A percentile compares a stretch with the other conserved stretches of the same genome.
Evolutionary conservation across 176 grass and related monocot species (phyloP).

Genomic region (Cymbopogon citratus): DNA sequence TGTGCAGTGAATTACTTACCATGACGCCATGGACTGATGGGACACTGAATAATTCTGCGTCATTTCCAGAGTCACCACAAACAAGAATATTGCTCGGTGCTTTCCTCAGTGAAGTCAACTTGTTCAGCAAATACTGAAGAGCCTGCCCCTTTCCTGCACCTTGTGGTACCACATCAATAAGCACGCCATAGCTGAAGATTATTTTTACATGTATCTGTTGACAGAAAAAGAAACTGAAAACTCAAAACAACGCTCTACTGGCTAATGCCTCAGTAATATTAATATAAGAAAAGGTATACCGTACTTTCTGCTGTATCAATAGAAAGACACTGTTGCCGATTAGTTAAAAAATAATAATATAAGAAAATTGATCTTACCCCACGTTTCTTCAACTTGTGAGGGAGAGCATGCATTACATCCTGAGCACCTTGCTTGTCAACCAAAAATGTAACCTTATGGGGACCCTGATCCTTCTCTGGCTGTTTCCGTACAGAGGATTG

Average conservation of each 20-base stretch:
- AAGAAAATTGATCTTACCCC: constrained; percentile 28
- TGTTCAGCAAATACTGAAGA: constrained; percentile 77
- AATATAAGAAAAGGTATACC: background rate
- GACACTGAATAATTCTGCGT: constrained; percentile 68
- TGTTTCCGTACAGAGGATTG: constrained; percentile 19
- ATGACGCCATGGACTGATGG: constrained; percentile 66
- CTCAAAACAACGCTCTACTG: background rate
- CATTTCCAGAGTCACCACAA: constrained; percentile 78
- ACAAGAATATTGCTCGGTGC: constrained; percentile 58
- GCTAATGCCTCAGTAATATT: background rate
- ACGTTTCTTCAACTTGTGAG: constrained; percentile 42
- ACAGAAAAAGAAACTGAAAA: background rate
- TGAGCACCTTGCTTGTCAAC: constrained; percentile 49
- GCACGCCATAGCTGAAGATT: constrained; percentile 62
- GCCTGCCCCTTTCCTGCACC: constrained; percentile 77
- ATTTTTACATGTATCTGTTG: constrained; percentile 71
- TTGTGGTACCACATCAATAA: constrained; percentile 68
- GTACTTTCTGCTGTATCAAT: too few species aligned
- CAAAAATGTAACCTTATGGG: constrained; percentile 69
- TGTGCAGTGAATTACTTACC: constrained; percentile 36
- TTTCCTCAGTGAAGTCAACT: constrained; percentile 51
- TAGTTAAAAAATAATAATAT: background rate
- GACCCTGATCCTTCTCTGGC: constrained; percentile 53
- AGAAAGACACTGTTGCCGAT: too few species aligned
- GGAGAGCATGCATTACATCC: constrained; percentile 51